phyloP scores from a whole-genome alignment of 2,329 filamentous ascomycete genomes.

The Trichoderma cornu-damae region DNA sequence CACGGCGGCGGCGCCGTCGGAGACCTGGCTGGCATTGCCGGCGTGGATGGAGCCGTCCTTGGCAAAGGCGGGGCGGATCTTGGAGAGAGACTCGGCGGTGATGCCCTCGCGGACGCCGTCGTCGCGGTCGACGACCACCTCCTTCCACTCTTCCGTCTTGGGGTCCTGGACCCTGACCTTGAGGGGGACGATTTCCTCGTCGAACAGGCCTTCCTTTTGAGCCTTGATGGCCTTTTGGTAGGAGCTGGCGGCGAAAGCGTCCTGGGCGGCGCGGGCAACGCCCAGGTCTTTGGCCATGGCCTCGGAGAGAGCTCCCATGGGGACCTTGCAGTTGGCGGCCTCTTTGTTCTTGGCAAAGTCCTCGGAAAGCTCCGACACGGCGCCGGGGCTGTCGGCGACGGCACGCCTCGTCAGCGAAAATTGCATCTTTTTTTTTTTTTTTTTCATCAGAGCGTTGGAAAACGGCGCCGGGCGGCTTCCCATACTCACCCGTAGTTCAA shows the following conservation, averaged over 20 bases:
- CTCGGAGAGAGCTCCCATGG: conserved; percentile 92
- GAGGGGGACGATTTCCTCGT: conserved; percentile 84
- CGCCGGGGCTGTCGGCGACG: conserved; percentile 56
- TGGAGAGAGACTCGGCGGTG: conserved; percentile 79
- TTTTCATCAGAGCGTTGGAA: neutral
- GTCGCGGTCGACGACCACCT: conserved; percentile 76
- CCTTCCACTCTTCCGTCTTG: conserved; percentile 80
- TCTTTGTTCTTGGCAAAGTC: conserved; percentile 75
- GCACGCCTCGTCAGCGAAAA: neutral
- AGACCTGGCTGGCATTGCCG: conserved; percentile 93
- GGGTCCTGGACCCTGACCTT: conserved; percentile 85
- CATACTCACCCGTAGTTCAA: conserved; percentile 77
- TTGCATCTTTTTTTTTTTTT: no score
- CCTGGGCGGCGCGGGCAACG: conserved; percentile 68
- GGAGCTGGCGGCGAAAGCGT: conserved; percentile 87
- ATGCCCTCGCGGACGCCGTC: conserved; percentile 83
- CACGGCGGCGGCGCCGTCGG: conserved; percentile 90
- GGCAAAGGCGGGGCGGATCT: conserved; percentile 85
- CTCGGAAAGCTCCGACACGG: conserved; percentile 90
- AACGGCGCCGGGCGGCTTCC: neutral
- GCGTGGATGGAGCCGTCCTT: conserved; percentile 93
- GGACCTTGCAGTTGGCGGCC: conserved; percentile 92
- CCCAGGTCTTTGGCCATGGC: conserved; percentile 84
- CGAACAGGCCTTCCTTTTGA: conserved; percentile 83
- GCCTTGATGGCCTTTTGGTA: conserved; percentile 87